Evolutionary conservation across 176 grass and related monocot genomes (phyloP).

Genomic region (Aegilops longissima): DNA sequence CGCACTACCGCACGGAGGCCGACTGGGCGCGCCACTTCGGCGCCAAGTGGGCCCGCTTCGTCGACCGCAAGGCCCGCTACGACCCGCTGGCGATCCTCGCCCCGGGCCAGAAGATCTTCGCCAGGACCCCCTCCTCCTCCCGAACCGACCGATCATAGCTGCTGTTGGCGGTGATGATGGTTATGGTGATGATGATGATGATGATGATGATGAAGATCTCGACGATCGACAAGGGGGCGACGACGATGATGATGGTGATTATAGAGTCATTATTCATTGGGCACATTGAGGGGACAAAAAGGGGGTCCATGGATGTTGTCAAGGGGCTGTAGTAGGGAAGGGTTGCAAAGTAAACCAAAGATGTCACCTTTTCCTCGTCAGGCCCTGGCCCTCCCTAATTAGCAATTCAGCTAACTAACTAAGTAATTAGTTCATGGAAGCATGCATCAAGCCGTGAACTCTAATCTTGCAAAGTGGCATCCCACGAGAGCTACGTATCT

Average conservation of each 20-base stretch:
- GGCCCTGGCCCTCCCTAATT: not conserved
- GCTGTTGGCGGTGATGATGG: constrained; percentile 31
- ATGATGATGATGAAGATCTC: not conserved
- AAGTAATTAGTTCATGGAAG: not conserved
- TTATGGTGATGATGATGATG: not conserved
- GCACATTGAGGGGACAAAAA: not conserved
- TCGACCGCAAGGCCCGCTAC: constrained; percentile 61
- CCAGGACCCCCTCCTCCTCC: constrained; percentile 12
- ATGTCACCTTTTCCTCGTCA: not conserved
- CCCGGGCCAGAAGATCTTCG: constrained; percentile 87
- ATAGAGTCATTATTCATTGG: constrained; percentile 22
- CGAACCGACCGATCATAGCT: not conserved
- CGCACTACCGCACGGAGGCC: constrained; percentile 42
- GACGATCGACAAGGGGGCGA: not conserved
- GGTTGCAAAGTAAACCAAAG: constrained; percentile 35
- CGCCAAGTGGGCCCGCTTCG: constrained; percentile 60
- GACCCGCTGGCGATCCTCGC: constrained; percentile 74
- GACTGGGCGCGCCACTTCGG: constrained; percentile 83
- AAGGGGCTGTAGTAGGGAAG: not conserved
- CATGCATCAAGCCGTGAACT: not conserved
- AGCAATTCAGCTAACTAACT: not conserved
- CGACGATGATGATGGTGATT: constrained; percentile 17
- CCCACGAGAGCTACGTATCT: no score
- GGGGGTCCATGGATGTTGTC: not conserved
- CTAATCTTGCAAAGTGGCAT: not conserved